These are phyloP conservation scores for Hymenoscyphus infarciens DNA, from an alignment of 2,329 filamentous ascomycete species.

Conservation along the genomic window DNA sequence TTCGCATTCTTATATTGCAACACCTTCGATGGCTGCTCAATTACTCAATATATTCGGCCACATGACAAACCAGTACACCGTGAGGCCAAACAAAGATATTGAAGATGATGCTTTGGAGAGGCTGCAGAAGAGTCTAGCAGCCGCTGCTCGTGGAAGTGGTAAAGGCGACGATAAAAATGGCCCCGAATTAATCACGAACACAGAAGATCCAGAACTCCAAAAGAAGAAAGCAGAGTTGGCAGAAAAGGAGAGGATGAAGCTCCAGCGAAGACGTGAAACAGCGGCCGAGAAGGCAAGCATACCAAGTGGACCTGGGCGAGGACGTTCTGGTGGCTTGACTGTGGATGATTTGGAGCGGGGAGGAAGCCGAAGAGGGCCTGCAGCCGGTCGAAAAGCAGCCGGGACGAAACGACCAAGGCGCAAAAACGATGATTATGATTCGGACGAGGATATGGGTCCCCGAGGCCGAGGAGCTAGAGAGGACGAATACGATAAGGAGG, in stretches of 20 bases:
- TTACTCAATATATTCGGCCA: slow-evolving; percentile 72
- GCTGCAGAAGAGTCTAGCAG: slow-evolving; percentile 64
- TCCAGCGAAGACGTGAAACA: slow-evolving; percentile 63
- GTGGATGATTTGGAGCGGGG: slow-evolving; percentile 67
- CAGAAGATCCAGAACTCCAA: slow-evolving; percentile 70
- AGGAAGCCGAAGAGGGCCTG: slow-evolving; percentile 45
- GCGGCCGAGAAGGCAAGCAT: slow-evolving; percentile 55
- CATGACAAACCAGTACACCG: slow-evolving; percentile 67
- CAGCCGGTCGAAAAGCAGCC: slow-evolving; percentile 51
- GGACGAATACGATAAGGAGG: slow-evolving; percentile 76
- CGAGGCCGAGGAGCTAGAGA: slow-evolving; percentile 50
- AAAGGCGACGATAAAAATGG: slow-evolving; percentile 51
- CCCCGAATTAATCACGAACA: slow-evolving; percentile 66
- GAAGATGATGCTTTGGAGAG: slow-evolving; percentile 69
- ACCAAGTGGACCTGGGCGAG: slow-evolving; percentile 34
- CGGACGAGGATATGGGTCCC: slow-evolving; percentile 65
- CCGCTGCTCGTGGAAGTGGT: slow-evolving; percentile 54
- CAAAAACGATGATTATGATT: slow-evolving; percentile 63
- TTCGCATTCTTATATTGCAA: slow-evolving; percentile 71
- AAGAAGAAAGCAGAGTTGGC: slow-evolving; percentile 70
- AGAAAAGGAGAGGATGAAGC: slow-evolving; percentile 69
- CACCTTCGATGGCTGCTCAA: slow-evolving; percentile 64
- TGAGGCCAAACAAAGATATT: slow-evolving; percentile 63
- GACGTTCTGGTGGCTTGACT: slow-evolving; percentile 56
- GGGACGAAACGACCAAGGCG: slow-evolving; percentile 51